Evolutionary conservation across 306 rosid genomes (phyloP), one percentile per base, ranked within the genome.

Genomic region (Mimosa pudica): DNA sequence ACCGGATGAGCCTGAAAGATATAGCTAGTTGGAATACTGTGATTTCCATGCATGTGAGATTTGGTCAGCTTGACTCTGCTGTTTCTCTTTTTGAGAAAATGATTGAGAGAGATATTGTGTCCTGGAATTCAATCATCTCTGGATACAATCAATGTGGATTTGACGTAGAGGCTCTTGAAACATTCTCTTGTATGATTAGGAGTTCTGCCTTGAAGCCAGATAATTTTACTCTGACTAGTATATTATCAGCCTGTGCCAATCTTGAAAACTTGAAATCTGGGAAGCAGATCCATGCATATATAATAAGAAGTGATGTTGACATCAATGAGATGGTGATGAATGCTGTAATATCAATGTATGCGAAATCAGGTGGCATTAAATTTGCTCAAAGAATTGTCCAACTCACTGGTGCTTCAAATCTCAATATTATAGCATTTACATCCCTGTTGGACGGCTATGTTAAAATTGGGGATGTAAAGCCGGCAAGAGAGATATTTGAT

Each of bases 401-500:
- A 66, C 77, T 84, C 70, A 81, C 84, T 1, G 83, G 87, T 44
- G 78, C 83, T 57, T 86, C 92, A 7, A 80, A 76, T 71, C 86
- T 90, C 74, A 87, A 92, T 84, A 82, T 85, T 46, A 91, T 92
- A 81, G 93, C 97, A 67, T 90, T 92, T 82, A 94, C 98, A 57
- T 86, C 97, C 41, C 83, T 94, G 61, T 84, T 94, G 77, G 90
- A 92, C 85, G 98, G 98, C 46, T 94, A 89, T 77, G 62, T 88
- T 84, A 94, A 94, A 89, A 81, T 80, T 63, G 98, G 97, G 83
- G 88, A 92, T 77, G 62, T 92, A 20, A 87, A 81, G 71, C 90
- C 92, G 10, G 98, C 97, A 4, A 83, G 97, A 86, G 86, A 89
- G 82, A 90, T 94, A 86, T 94, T 94, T 84, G 89, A 88, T 73